Base-by-base conservation (phyloP, 2,329 filamentous ascomycete species). In the Phaeosphaeria sp. region DNA sequence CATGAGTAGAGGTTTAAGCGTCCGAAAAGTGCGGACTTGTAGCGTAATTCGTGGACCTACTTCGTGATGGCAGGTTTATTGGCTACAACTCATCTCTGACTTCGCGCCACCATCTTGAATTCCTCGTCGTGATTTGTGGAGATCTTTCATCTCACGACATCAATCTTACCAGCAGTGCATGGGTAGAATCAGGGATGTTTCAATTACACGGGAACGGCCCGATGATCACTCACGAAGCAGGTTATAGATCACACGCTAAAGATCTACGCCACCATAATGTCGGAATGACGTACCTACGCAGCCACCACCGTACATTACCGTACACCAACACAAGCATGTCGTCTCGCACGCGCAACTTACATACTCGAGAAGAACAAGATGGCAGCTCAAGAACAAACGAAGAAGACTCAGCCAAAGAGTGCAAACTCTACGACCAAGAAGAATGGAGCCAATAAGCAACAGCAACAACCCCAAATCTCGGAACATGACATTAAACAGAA, bases 401-500 rank as follows among this genome's bases (percentile, higher is more conserved):
- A 60, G 20, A 18, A 43, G 41, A 6, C 17, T 43, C 17, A 43
- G 46, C 42, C 59, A 1, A 63, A 58, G 30, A 6, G 30, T 2
- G 33, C 48, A 7, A 63, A 60, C 2, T 9, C 49, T 33, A 1
- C 54, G 1, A 47, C 54, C 18, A 54, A 50, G 42, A 60, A 61
- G 2, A 67, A 62, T 33, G 57, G 54, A 18, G 21, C 48, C 21
- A 49, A 51, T 5, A 56, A 60, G 18, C 60, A 59, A 13, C 63
- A 66, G 21, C 47, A 21, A 22, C 47, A 15, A 13, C 36, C 48
- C 46, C 30, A 36, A 13, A 75, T 77, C 30, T 68, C 75, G 1
- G 69, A 76, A 10, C 67, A 68, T 58, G 75, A 78, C n/a, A 69
- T 77, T 52, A 77, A 77, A 50, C 75, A 78, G 51, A 77, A 75